Evolutionary conservation across 139 green algal genomes (phyloP).

Genomic region (Limnomonas spitsbergensis): DNA sequence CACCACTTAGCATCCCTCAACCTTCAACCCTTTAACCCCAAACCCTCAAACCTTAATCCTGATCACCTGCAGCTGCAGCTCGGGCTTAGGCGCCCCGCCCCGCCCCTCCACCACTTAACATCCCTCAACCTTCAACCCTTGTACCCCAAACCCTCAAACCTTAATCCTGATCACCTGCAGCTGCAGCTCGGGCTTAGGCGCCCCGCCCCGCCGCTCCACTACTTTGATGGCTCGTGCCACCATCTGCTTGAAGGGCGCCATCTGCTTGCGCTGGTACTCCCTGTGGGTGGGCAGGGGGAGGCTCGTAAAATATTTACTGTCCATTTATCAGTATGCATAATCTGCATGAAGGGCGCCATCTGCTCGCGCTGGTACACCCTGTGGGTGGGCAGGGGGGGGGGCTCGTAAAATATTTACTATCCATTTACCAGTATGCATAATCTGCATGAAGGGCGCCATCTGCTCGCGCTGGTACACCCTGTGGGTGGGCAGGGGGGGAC

Average conservation of each 20-base stretch:
- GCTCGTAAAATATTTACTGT: too few species aligned
- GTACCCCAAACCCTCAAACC: not conserved
- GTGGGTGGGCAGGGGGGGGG: too few species aligned
- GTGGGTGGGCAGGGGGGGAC: too few species aligned
- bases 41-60: not conserved
- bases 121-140: not conserved
- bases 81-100: constrained; percentile 27
- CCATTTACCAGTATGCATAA: too few species aligned
- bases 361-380: too few species aligned
- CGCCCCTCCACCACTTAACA: constrained; percentile 22
- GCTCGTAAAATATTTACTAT: too few species aligned
- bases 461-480: too few species aligned
- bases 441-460: too few species aligned
- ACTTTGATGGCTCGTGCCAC: constrained; percentile 32
- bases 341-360: too few species aligned
- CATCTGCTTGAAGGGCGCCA: constrained; percentile 49
- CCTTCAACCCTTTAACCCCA: not conserved
- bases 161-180: constrained; percentile 34
- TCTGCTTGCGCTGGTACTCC: constrained; percentile 67
- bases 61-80: constrained; percentile 20
- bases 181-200: constrained; percentile 42
- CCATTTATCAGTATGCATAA: too few species aligned
- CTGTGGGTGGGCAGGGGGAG: too few species aligned
- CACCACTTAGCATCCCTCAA: too few species aligned
- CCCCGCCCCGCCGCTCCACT: constrained; percentile 16